Evolutionary conservation across 371 early-diverging fungal species (phyloP).

Genomic region (Rhizomucor pusillus): DNA sequence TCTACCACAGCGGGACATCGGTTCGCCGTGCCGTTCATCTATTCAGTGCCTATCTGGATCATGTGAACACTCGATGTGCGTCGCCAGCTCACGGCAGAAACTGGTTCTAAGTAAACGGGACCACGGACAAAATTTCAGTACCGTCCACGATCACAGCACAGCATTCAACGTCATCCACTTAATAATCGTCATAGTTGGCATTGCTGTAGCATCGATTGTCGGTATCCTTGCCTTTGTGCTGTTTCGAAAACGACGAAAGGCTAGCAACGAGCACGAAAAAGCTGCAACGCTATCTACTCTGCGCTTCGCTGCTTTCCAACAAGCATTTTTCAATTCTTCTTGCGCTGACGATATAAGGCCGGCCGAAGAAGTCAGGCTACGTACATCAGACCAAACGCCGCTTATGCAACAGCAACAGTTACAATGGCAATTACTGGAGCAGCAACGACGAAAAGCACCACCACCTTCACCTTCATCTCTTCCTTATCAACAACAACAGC

Average conservation of each 20-base stretch:
- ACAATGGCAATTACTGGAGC: conserved; percentile 12
- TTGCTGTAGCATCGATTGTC: conserved; percentile 25
- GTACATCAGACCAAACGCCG: conserved; percentile 3
- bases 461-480: neutral
- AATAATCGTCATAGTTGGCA: conserved; percentile 33
- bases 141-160: conserved; percentile 21
- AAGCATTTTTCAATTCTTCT: neutral
- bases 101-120: conserved; percentile 2
- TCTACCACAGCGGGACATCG: neutral
- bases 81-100: neutral
- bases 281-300: neutral
- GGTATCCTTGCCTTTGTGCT: conserved; percentile 23
- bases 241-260: conserved; percentile 16
- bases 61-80: too few relatives aligned
- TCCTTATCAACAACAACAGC: conserved; percentile 5
- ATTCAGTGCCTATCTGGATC: neutral
- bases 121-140: conserved; percentile 12
- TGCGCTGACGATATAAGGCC: neutral
- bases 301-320: neutral
- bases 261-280: neutral
- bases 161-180: conserved; percentile 38
- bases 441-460: conserved; percentile 3
- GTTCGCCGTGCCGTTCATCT: conserved; percentile 1
- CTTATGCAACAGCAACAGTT: conserved; percentile 16
- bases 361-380: neutral